Percentiles rank a stretch among this genome's conserved stretches.
Evolutionary conservation across 495 filamentous ascomycete genomes (phyloP).

Genomic region (Trichocladium uniseriatum): DNA sequence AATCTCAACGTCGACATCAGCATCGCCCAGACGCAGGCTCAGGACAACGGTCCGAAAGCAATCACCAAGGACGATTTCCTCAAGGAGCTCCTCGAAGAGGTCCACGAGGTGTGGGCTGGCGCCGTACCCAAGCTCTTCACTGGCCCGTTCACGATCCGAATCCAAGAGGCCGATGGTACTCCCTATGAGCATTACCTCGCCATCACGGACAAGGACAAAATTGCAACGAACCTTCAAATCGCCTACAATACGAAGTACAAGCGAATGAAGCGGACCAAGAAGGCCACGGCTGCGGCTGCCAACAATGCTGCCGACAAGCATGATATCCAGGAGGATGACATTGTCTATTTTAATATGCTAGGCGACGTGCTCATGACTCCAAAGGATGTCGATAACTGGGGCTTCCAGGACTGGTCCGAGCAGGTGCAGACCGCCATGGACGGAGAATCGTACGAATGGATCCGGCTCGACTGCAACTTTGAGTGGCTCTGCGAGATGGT

Average conservation of each 20-base stretch:
- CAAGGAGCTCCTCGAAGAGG: slow-evolving; percentile 72
- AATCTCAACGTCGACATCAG: slow-evolving; percentile 89
- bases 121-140: slow-evolving; percentile 71
- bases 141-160: slow-evolving; percentile 92
- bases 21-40: slow-evolving; percentile 68
- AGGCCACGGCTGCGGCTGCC: slow-evolving; percentile 56
- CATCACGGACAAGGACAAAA: slow-evolving; percentile 73
- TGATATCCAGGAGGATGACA: slow-evolving; percentile 72
- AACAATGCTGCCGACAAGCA: slow-evolving; percentile 47
- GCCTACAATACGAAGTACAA: slow-evolving; percentile 99
- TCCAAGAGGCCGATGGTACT: slow-evolving; percentile 97
- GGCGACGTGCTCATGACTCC: slow-evolving; percentile 80
- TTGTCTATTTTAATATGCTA: slow-evolving; percentile 93
- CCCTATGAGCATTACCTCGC: slow-evolving; percentile 98
- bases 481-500: slow-evolving; percentile 83
- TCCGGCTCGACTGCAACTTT: slow-evolving; percentile 94
- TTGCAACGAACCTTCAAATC: slow-evolving; percentile 62
- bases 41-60: slow-evolving; percentile 27
- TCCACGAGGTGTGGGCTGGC: slow-evolving; percentile 58
- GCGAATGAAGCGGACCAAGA: slow-evolving; percentile 82
- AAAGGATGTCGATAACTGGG: slow-evolving; percentile 78
- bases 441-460: slow-evolving; percentile 96
- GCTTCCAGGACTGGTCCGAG: slow-evolving; percentile 73
- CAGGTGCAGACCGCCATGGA: slow-evolving; percentile 85
- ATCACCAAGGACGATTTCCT: slow-evolving; percentile 61